Conservation (phyloP, 169 alveolate species). For the Plasmodium chabaudi region DNA sequence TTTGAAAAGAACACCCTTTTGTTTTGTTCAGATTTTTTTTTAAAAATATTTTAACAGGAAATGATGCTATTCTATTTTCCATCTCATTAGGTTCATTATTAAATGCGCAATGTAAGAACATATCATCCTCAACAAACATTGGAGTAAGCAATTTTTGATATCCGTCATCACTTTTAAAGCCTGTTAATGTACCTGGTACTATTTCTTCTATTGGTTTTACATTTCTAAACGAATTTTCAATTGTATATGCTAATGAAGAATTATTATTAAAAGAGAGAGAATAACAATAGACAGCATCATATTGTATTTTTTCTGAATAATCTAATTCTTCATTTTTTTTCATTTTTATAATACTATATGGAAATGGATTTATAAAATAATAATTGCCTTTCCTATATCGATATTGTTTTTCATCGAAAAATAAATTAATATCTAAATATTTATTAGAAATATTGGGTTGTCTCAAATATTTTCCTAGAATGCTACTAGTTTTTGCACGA, state of each 20-base stretch:
- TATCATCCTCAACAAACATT: constrained; percentile 23
- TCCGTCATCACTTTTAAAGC: constrained; percentile 31
- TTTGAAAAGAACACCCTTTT: constrained; percentile 73
- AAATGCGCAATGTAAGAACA: constrained; percentile 19
- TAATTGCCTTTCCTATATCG: constrained; percentile 27
- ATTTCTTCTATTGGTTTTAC: constrained; percentile 40
- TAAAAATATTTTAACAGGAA: constrained; percentile 44
- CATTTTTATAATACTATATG: constrained; percentile 35
- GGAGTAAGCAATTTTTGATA: constrained; percentile 30
- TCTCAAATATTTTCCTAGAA: not conserved
- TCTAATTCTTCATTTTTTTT: constrained; percentile 6
- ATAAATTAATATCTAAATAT: not conserved
- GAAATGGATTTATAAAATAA: constrained; percentile 42
- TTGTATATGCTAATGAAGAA: not conserved
- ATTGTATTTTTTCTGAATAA: not conserved
- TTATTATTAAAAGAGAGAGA: constrained; percentile 17
- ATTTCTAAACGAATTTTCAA: not conserved
- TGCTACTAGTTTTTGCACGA: not conserved
- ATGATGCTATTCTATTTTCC: not conserved
- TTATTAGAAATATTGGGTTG: not conserved
- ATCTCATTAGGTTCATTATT: not conserved
- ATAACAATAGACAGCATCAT: constrained; percentile 17
- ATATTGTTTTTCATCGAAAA: constrained; percentile 12
- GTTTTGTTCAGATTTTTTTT: constrained; percentile 36
- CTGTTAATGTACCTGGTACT: constrained; percentile 34